Base-by-base conservation (phyloP, 1,139 yeast genomes). In the Saccharomyces hybrid region DNA sequence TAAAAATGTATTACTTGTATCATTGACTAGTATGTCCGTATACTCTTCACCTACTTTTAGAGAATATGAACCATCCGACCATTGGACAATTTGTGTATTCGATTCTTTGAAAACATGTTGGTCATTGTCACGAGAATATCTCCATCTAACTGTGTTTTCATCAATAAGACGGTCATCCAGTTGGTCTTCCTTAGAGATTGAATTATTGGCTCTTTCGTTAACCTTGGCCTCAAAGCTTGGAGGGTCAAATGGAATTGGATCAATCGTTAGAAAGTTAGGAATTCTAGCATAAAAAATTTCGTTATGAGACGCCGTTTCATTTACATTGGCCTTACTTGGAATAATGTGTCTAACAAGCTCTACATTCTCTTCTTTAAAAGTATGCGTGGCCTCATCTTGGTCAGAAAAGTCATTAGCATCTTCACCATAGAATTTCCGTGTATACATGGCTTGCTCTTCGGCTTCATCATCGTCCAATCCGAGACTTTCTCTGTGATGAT, bases 61-160 rank as follows among this genome's bases (percentile, higher is more conserved):
- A 2, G 97, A 89, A 60, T 85, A 71, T 4, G 88, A 78, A 0
- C 99, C 99, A 71, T 93, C 98, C 55, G 87, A 86, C 99, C 99
- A 93, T 69, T 88, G 86, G 31, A 93, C 80, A 56, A 91, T 84
- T 66, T 93, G 90, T 3, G 97, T 85, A 67, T 93, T 93, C 5
- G 96, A 86, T 69, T 90, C 96, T 64, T 88, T 88, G 63, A 79
- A 79, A 61, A 87, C 82, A 55, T 80, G 84, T 55, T 83, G 78
- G 53, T 79, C 74, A 48, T 80, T 81, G 50, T 80, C 82, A 52
- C 80, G 74, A 30, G 89, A 85, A 69, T 91, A 90, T 71, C 95
- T 82, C 99, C 99, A 93, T 65, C 98, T 80, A 42, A 93, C 77
- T 0, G 97, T 89, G 68, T 89, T 89, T 65, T 87, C 90, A 59